These are phyloP conservation scores for Turritis glabra DNA, from an alignment of 345 rosid species.

Conservation along the genomic window DNA sequence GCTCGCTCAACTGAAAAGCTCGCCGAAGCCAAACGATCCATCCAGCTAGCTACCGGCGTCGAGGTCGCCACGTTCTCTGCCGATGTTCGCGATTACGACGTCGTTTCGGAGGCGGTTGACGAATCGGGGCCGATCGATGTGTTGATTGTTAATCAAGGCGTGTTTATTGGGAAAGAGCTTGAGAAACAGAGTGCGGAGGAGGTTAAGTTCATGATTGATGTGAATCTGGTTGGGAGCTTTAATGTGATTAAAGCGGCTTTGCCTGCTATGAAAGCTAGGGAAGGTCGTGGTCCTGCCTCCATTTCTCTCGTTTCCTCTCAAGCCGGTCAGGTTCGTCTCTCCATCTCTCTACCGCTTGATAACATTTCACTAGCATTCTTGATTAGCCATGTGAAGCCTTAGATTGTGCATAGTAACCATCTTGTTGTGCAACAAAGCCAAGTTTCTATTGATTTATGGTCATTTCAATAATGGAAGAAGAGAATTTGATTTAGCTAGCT, in stretches of 20 bases:
- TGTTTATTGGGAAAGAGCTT: conserved; percentile 53
- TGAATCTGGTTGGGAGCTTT: conserved; percentile 71
- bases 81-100: conserved; percentile 68
- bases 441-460: background rate
- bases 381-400: background rate
- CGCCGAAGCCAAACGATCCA: conserved; percentile 53
- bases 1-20: conserved; percentile 59
- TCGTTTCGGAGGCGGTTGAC: conserved; percentile 44
- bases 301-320: conserved; percentile 76
- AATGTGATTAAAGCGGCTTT: conserved; percentile 74
- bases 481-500: background rate
- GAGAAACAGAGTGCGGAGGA: conserved; percentile 59
- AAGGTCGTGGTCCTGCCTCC: conserved; percentile 51
- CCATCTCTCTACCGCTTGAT: too few species aligned
- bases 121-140: conserved; percentile 65
- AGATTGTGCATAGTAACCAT: background rate
- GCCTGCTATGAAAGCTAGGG: conserved; percentile 59
- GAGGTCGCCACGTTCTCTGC: conserved; percentile 58
- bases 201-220: conserved; percentile 65
- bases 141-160: conserved; percentile 70
- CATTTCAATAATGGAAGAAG: background rate
- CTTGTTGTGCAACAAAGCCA: background rate
- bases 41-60: conserved; percentile 58
- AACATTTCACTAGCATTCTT: background rate
- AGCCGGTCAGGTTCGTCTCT: conserved; percentile 82